These are phyloP conservation scores for Rubia peregrina DNA, from an alignment of 305 asterid species.

Conservation along the genomic window DNA sequence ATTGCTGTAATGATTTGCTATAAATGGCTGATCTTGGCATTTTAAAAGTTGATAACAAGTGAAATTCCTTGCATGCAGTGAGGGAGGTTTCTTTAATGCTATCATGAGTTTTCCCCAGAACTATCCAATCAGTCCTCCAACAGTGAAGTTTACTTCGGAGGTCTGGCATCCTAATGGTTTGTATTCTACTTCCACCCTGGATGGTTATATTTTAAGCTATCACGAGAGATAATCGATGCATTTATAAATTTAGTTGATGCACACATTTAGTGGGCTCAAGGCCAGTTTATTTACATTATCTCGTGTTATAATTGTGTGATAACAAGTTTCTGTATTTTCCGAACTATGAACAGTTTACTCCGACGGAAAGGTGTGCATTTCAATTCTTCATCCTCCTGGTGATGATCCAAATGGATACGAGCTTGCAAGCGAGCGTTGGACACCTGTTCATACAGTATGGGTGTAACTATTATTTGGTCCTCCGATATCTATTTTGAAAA, in stretches of 20 bases:
- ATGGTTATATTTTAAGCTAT: conserved; percentile 4
- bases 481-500: background rate
- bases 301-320: background rate
- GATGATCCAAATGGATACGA: conserved; percentile 98
- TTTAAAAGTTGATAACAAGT: conserved; percentile 3
- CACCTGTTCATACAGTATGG: conserved; percentile 96
- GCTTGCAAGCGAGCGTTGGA: conserved; percentile 98
- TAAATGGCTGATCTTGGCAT: background rate
- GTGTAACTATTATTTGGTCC: background rate
- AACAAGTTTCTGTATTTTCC: conserved; percentile 12
- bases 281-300: background rate
- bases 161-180: conserved; percentile 99
- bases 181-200: conserved; percentile 21
- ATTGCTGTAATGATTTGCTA: background rate
- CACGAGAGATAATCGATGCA: background rate
- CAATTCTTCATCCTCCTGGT: conserved; percentile 97
- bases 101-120: conserved; percentile 88
- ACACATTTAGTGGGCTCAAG: background rate
- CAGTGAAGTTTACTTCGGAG: conserved; percentile 90
- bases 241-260: background rate
- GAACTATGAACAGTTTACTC: conserved; percentile 53
- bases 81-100: conserved; percentile 98
- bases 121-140: conserved; percentile 97
- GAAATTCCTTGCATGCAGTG: conserved; percentile 51
- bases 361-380: conserved; percentile 96